Conservation (phyloP, 495 filamentous ascomycete species). For the Annulohypoxylon bovei region DNA sequence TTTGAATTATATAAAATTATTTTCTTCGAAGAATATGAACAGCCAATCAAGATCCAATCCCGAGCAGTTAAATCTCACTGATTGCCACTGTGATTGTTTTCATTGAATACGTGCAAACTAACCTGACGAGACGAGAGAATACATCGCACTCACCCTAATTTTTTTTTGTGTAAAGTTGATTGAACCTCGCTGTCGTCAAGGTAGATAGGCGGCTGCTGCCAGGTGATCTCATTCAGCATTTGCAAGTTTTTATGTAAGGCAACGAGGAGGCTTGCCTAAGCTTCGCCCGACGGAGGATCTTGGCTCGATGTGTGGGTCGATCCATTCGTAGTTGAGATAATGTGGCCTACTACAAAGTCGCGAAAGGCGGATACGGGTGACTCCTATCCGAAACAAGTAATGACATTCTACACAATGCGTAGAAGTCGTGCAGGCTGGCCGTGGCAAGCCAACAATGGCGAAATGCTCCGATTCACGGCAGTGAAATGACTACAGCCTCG, state of each 20-base stretch:
- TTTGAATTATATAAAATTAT: neutral
- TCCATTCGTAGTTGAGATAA: slow-evolving; percentile 11
- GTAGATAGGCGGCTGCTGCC: slow-evolving; percentile 5
- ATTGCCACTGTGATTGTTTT: neutral
- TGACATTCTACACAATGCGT: slow-evolving; percentile 10
- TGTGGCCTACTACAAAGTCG: slow-evolving; percentile 19
- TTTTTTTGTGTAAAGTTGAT: slow-evolving; percentile 3
- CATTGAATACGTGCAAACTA: neutral
- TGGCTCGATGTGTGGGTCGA: slow-evolving; percentile 18
- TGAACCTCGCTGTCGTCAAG: slow-evolving; percentile 3
- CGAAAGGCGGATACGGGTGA: slow-evolving; percentile 38
- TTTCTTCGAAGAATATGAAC: neutral
- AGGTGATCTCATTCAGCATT: slow-evolving; percentile 21
- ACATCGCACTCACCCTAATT: neutral
- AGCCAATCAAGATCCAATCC: too few relatives aligned
- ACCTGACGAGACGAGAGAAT: neutral
- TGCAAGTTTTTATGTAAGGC: slow-evolving; percentile 1
- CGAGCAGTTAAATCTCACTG: neutral
- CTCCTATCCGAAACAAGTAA: slow-evolving; percentile 42
- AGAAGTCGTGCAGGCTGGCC: slow-evolving; percentile 7
- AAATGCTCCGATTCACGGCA: slow-evolving; percentile 30
- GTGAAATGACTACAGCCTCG: slow-evolving; percentile 24
- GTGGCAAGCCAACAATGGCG: slow-evolving; percentile 22
- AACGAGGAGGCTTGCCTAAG: slow-evolving; percentile 21
- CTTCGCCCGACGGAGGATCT: slow-evolving; percentile 28